Evolutionary conservation across 495 filamentous ascomycete genomes (phyloP).

Genomic region (Lophiotrema nucula): DNA sequence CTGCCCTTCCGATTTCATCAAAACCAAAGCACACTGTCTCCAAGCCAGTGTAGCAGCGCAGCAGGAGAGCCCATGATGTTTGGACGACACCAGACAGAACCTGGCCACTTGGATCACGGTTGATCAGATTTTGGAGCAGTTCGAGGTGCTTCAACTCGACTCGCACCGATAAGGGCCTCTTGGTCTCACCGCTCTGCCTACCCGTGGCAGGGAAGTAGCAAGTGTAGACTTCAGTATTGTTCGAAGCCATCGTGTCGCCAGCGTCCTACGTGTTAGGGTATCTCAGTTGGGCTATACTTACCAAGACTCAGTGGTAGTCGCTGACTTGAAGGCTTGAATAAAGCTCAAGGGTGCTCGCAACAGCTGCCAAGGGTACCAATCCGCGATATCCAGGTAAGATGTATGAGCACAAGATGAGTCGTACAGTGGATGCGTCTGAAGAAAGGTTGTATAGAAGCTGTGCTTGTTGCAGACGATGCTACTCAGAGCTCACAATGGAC

Average conservation of each 20-base stretch:
- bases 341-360: too few species aligned
- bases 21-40: slow-evolving; percentile 57
- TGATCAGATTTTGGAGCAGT: slow-evolving; percentile 4
- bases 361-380: too few species aligned
- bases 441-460: too few species aligned
- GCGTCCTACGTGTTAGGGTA: neutral
- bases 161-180: slow-evolving; percentile 16
- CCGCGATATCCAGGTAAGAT: too few species aligned
- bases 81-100: slow-evolving; percentile 53
- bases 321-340: too few species aligned
- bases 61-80: slow-evolving; percentile 53
- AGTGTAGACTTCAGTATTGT: neutral
- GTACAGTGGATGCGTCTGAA: too few species aligned
- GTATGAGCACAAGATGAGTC: too few species aligned
- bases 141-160: slow-evolving; percentile 15
- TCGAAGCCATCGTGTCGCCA: slow-evolving; percentile 7
- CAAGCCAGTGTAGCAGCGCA: slow-evolving; percentile 50
- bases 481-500: neutral
- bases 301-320: too few species aligned
- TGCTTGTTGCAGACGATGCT: too few species aligned
- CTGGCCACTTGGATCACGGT: slow-evolving; percentile 41
- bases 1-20: slow-evolving; percentile 51
- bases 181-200: neutral
- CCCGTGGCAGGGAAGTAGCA: slow-evolving; percentile 20
- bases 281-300: neutral